phyloP scores from a whole-genome alignment of 2,329 filamentous ascomycete species.

The Chrysosporium queenslandicum region DNA sequence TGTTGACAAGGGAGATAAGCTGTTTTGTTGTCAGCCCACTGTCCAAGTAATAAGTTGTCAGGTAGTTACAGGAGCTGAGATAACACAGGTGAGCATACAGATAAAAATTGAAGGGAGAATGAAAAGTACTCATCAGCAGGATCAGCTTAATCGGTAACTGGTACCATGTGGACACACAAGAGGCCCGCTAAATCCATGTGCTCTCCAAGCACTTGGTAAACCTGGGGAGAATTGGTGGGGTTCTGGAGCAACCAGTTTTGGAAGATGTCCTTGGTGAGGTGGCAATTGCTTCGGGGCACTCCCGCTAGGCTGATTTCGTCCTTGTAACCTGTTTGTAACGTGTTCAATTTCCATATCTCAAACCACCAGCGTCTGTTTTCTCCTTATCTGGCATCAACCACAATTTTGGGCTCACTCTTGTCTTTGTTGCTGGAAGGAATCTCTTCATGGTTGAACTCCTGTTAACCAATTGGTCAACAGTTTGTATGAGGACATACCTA shows the following conservation, averaged over 20 bases:
- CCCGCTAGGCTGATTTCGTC: too few species aligned
- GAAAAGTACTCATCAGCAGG: background rate
- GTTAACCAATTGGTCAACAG: too few species aligned
- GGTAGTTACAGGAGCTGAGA: background rate
- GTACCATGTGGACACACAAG: background rate
- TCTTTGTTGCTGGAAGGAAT: background rate
- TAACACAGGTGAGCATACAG: background rate
- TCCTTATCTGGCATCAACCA: background rate
- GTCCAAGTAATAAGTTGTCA: background rate
- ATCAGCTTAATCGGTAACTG: background rate
- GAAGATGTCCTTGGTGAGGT: background rate
- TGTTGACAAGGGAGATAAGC: too few species aligned
- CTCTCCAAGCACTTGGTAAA: constrained; percentile 2
- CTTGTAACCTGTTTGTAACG: background rate
- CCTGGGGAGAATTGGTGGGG: constrained; percentile 2
- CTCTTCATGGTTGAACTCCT: too few species aligned
- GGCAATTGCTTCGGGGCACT: constrained; percentile 1
- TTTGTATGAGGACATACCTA: too few species aligned
- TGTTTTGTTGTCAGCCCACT: too few species aligned
- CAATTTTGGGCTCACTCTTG: background rate
- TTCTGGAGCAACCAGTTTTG: background rate
- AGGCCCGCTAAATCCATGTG: constrained; percentile 1
- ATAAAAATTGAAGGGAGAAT: background rate
- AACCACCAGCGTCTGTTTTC: background rate
- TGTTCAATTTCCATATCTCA: background rate